Evolutionary conservation across 352 stramenopile genomes (phyloP).

Genomic region (Hyaloperonospora brassicae): DNA sequence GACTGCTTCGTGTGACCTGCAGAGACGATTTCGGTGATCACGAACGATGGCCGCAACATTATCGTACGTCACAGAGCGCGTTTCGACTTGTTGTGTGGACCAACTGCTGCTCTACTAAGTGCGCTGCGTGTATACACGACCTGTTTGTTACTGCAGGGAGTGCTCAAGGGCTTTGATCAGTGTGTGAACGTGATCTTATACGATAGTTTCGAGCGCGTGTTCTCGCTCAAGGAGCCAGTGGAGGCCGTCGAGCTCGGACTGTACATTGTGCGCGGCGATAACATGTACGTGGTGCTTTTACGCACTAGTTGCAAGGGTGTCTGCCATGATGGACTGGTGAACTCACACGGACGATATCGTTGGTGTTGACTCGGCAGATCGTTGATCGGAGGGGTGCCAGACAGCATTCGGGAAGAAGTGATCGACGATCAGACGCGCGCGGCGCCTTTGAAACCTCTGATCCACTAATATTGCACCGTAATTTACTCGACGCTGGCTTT

Average conservation of each 20-base stretch:
- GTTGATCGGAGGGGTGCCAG: conserved; percentile 79
- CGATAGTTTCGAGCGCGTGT: conserved; percentile 91
- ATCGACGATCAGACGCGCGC: conserved; percentile 85
- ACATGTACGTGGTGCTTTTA: conserved; percentile 73
- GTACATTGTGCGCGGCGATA: conserved; percentile 92
- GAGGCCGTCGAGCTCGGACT: conserved; percentile 87
- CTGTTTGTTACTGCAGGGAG: conserved; percentile 33
- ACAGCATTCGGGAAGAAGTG: conserved; percentile 84
- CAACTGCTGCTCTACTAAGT: no score
- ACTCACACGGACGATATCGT: conserved; percentile 1
- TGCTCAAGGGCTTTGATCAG: conserved; percentile 90
- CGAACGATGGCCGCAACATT: conserved; percentile 91
- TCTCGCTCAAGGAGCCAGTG: conserved; percentile 84
- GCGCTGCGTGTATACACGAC: not conserved
- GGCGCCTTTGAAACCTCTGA: conserved; percentile 85
- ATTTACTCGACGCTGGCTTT: conserved; percentile 25
- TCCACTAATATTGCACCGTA: conserved; percentile 68
- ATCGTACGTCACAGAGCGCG: conserved; percentile 46
- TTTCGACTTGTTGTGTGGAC: not conserved
- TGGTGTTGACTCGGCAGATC: conserved; percentile 33
- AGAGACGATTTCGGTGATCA: conserved; percentile 90
- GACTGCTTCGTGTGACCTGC: conserved; percentile 2
- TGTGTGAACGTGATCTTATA: conserved; percentile 90
- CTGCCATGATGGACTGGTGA: not conserved
- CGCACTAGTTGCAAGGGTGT: no score